Percentiles rank a stretch among this genome's conserved stretches.
Conservation (phyloP, 345 rosid species). For the Eucalyptus paniculata region DNA sequence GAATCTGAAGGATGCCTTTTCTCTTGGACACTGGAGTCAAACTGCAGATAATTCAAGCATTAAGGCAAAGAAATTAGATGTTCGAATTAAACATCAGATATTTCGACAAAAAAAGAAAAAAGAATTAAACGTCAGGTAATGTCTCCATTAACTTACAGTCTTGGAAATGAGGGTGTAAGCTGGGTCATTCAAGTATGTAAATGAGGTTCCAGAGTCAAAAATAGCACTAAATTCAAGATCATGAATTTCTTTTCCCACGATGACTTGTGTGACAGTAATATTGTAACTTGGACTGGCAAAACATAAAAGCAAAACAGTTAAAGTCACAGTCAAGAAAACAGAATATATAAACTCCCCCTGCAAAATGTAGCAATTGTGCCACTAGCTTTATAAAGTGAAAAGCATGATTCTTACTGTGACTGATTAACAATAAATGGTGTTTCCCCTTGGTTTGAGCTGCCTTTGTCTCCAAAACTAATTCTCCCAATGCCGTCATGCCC, state of each 20-base stretch:
- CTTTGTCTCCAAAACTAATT: constrained; percentile 86
- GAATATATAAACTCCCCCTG: not conserved
- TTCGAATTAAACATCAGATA: not conserved
- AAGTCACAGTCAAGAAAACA: not conserved
- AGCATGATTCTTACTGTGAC: constrained; percentile 36
- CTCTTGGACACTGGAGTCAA: constrained; percentile 36
- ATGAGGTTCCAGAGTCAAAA: constrained; percentile 93
- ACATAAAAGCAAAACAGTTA: not conserved
- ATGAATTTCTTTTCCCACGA: constrained; percentile 32
- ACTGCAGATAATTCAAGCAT: constrained; percentile 30
- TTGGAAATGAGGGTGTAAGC: constrained; percentile 54
- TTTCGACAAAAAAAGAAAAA: too few species aligned
- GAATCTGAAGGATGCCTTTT: constrained; percentile 21
- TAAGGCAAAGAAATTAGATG: not conserved
- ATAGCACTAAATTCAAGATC: constrained; percentile 62
- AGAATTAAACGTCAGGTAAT: not conserved
- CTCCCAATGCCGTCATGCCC: constrained; percentile 60
- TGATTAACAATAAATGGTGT: constrained; percentile 58
- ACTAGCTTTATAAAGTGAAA: not conserved
- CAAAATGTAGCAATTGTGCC: not conserved
- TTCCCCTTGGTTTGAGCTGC: constrained; percentile 59
- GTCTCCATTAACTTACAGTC: constrained; percentile 19
- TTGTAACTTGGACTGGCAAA: constrained; percentile 71
- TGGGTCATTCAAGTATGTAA: constrained; percentile 70
- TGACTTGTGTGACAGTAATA: constrained; percentile 49